Evolutionary conservation across 139 green algal genomes (phyloP), one percentile per base, ranked within the genome.

Genomic region (Edaphochlamys debaryana): DNA sequence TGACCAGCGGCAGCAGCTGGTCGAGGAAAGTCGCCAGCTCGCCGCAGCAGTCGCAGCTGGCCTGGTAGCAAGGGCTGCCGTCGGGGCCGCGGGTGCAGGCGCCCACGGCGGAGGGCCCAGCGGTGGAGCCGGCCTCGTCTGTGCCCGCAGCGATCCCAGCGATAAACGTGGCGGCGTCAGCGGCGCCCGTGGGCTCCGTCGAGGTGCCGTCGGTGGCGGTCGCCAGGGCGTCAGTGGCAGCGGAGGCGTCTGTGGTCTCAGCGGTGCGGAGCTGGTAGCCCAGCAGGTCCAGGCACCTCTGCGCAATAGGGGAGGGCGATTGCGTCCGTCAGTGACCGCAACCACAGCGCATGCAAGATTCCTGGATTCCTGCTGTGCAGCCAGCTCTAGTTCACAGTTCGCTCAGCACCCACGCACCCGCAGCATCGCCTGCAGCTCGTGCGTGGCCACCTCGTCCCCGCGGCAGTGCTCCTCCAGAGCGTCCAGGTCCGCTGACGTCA

Each of bases 251-350:
- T n/a, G n/a, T n/a, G n/a, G n/a, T n/a, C n/a, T n/a, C n/a, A n/a
- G 66, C 15, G 2, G 13, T n/a, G 66, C 56, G 73, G 4, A 80
- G 38, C 38, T 80, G 56, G 50, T 80, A 38, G 5, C 58, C 73
- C 29, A 80, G 38, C 23, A 80, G 40, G 30, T 27, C 37, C 38
- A 80, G 73, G 58, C 73, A 80, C 19, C 23, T 69, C 73, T 80
- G 73, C 58, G 32, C 4, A 8, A 40, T 41, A 1, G 23, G 8
- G 64, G 15, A 25, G 13, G 36, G 64, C n/a, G n/a, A n/a, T n/a
- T n/a, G n/a, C n/a, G n/a, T n/a, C n/a, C n/a, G n/a, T n/a, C n/a
- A n/a, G n/a, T n/a, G n/a, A n/a, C n/a, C n/a, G n/a, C n/a, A n/a
- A n/a, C n/a, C n/a, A n/a, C n/a, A n/a, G n/a, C n/a, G n/a, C n/a